Conservation (phyloP, 176 grass and related monocot genomes). For the Coix lacrymajobi region DNA sequence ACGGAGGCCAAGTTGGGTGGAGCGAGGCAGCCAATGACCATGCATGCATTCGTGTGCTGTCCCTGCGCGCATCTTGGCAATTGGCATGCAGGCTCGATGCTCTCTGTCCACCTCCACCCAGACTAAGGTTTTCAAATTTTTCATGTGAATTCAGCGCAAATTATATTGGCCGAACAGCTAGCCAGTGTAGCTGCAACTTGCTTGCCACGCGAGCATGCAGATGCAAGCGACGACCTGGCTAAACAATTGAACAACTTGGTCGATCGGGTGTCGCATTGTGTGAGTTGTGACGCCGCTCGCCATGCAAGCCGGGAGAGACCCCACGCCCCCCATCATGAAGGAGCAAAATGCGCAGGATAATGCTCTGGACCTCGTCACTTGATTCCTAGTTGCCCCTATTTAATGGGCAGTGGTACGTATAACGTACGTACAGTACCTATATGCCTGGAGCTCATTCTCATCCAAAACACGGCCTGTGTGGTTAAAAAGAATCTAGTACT, state of each 20-base stretch:
- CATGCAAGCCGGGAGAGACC: neutral
- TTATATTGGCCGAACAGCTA: neutral
- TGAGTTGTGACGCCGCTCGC: neutral
- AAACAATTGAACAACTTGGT: slow-evolving; percentile 11
- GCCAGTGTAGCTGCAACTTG: too few species aligned
- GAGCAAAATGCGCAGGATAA: neutral
- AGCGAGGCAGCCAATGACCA: neutral
- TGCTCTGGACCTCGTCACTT: neutral
- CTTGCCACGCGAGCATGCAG: neutral
- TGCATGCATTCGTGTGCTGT: too few species aligned
- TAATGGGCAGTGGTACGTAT: neutral
- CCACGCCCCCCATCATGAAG: neutral
- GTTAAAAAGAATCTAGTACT: neutral
- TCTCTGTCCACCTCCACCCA: too few species aligned
- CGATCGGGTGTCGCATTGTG: too few species aligned
- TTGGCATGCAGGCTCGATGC: too few species aligned
- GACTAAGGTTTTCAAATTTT: too few species aligned
- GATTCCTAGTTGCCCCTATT: neutral
- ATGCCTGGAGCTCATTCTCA: neutral
- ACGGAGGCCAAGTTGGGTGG: too few species aligned
- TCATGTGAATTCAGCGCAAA: neutral
- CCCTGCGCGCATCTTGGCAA: too few species aligned
- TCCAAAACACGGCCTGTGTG: neutral
- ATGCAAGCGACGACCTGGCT: neutral
- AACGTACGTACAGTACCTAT: neutral